Percentiles rank a stretch among this genome's conserved stretches.
These are phyloP conservation scores for Vigna unguiculata DNA, from an alignment of 306 rosid genomes.

Conservation along the genomic window DNA sequence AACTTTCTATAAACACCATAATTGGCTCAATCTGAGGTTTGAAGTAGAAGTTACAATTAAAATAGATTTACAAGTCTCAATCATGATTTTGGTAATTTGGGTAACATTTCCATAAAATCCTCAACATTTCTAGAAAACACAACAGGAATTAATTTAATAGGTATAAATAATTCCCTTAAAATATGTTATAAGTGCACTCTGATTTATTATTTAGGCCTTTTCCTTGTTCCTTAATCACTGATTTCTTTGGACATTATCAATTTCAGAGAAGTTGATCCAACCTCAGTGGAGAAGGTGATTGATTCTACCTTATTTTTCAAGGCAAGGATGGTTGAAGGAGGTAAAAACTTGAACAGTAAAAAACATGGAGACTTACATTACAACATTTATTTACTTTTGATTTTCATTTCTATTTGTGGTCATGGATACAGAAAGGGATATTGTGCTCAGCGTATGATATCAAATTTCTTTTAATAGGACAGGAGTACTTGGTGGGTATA, in stretches of 20 bases:
- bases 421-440: constrained; percentile 39
- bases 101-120: background rate
- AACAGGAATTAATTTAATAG: background rate
- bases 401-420: constrained; percentile 29
- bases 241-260: constrained; percentile 29
- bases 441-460: constrained; percentile 35
- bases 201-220: constrained; percentile 28
- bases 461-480: constrained; percentile 28
- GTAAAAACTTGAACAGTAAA: constrained; percentile 34
- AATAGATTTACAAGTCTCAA: background rate
- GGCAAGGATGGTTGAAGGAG: constrained; percentile 40
- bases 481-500: constrained; percentile 39
- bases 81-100: background rate
- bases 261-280: constrained; percentile 60
- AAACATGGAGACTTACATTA: constrained; percentile 23
- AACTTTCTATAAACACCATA: background rate
- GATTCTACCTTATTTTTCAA: constrained; percentile 43
- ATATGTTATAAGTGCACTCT: background rate
- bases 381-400: constrained; percentile 26
- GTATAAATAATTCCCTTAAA: background rate
- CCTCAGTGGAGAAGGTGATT: constrained; percentile 76
- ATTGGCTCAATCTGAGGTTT: background rate
- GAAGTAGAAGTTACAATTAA: background rate
- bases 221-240: background rate
- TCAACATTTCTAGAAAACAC: background rate